Conservation (phyloP, 2,329 filamentous ascomycete species). For the Alternaria sp. region DNA sequence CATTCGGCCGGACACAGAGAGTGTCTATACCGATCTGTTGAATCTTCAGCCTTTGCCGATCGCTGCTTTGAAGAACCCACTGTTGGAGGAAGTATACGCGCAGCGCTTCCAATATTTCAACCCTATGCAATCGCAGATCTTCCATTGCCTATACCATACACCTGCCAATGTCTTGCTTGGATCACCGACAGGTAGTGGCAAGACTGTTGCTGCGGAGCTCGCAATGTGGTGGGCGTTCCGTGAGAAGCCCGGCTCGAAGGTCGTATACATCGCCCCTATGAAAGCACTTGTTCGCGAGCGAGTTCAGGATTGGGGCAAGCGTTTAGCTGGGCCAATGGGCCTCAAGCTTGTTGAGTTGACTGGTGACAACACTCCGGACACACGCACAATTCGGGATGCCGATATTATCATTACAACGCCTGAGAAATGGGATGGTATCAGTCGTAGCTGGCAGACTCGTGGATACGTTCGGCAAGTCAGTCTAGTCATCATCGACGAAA, state of each 20-base stretch:
- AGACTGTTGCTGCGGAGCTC: conserved; percentile 93
- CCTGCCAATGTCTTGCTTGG: conserved; percentile 90
- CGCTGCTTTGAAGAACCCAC: conserved; percentile 83
- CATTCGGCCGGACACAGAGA: conserved; percentile 96
- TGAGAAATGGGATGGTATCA: conserved; percentile 99
- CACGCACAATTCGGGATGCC: conserved; percentile 89
- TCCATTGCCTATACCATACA: conserved; percentile 95
- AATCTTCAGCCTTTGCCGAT: conserved; percentile 91
- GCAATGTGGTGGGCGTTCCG: conserved; percentile 99
- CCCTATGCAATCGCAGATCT: conserved; percentile 99
- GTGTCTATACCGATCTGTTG: conserved; percentile 91
- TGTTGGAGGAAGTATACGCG: conserved; percentile 85
- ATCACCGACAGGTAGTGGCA: conserved; percentile 95
- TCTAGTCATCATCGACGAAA: conserved; percentile 97
- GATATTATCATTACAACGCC: conserved; percentile 98
- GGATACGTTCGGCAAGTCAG: conserved; percentile 94
- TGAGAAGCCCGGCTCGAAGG: conserved; percentile 91
- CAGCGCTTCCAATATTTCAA: conserved; percentile 96
- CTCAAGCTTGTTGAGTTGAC: conserved; percentile 94
- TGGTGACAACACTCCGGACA: conserved; percentile 97
- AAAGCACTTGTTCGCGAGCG: conserved; percentile 96
- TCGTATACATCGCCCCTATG: conserved; percentile 99
- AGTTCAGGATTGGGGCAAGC: conserved; percentile 90
- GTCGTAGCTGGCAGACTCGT: conserved; percentile 97
- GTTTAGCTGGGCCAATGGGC: conserved; percentile 82